Evolutionary conservation across 148 eudicot species (phyloP).

Genomic region (Cornus florida): DNA sequence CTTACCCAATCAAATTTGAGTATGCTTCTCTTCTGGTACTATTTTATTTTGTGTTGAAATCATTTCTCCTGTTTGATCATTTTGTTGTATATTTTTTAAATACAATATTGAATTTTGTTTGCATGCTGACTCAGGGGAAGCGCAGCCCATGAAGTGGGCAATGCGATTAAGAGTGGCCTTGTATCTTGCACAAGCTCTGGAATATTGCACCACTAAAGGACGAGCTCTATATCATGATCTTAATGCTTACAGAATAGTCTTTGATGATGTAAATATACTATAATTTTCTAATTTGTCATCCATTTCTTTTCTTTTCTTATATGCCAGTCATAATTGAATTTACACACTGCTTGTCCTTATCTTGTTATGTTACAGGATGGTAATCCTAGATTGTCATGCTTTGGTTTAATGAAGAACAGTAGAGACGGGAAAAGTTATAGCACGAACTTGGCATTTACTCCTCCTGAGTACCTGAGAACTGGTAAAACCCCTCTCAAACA

Average conservation of each 20-base stretch:
- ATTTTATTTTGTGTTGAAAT: neutral
- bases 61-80: neutral
- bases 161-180: constrained; percentile 96
- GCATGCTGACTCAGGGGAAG: constrained; percentile 66
- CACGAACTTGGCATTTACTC: constrained; percentile 95
- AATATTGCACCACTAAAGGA: constrained; percentile 84
- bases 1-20: neutral
- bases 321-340: neutral
- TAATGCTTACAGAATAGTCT: constrained; percentile 89
- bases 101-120: constrained; percentile 6
- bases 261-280: constrained; percentile 71
- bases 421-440: constrained; percentile 98
- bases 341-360: neutral
- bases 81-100: neutral
- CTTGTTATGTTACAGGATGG: constrained; percentile 54
- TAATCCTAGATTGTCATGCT: constrained; percentile 89
- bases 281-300: neutral
- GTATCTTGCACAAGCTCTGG: constrained; percentile 88
- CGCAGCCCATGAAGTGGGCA: constrained; percentile 93
- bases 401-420: constrained; percentile 98
- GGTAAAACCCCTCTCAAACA: constrained; percentile 40
- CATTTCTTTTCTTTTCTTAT: neutral
- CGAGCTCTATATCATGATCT: constrained; percentile 96
- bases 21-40: neutral
- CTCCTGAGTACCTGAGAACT: constrained; percentile 93